phyloP scores from a whole-genome alignment of 495 filamentous ascomycete species.

The Daldinia childiae region DNA sequence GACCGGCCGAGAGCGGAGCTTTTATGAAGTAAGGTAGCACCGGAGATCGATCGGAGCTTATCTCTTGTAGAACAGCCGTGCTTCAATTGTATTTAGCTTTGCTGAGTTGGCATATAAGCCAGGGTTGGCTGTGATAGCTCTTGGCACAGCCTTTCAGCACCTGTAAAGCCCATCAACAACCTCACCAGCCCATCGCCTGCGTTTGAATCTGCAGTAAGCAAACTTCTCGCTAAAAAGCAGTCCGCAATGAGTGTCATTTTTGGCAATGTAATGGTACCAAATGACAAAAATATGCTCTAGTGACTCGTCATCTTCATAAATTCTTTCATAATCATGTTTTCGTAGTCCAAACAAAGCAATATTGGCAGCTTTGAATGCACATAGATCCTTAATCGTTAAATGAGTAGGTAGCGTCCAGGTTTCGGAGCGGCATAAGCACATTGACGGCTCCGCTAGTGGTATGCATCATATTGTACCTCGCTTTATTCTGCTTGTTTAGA shows the following conservation, averaged over 20 bases:
- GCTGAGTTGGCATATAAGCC: constrained; percentile 40
- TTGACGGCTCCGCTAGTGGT: constrained; percentile 1
- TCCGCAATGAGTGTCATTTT: constrained; percentile 8
- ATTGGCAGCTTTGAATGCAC: constrained; percentile 8
- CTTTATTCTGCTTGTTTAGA: not conserved
- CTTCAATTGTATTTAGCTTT: constrained; percentile 20
- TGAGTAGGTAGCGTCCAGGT: not conserved
- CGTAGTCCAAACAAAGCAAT: constrained; percentile 1
- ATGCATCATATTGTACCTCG: constrained; percentile 11
- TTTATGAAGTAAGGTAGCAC: constrained; percentile 34
- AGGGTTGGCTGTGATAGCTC: constrained; percentile 32
- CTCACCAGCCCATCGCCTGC: constrained; percentile 20
- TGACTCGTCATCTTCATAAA: constrained; percentile 22
- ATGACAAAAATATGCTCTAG: constrained; percentile 6
- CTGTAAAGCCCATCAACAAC: constrained; percentile 28
- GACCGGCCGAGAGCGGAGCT: constrained; percentile 41
- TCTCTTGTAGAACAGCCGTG: constrained; percentile 20
- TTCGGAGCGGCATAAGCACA: not conserved
- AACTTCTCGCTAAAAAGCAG: constrained; percentile 8
- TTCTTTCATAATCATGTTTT: constrained; percentile 24
- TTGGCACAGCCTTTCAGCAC: constrained; percentile 31
- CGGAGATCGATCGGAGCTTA: constrained; percentile 42
- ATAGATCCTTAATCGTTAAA: not conserved
- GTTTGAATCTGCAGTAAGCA: constrained; percentile 18
- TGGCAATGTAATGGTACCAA: constrained; percentile 23